A percentile compares a stretch with the other conserved stretches of the same genome.
Evolutionary conservation across 805 yeast genomes (phyloP).

Genomic region (Saturnispora dispora): DNA sequence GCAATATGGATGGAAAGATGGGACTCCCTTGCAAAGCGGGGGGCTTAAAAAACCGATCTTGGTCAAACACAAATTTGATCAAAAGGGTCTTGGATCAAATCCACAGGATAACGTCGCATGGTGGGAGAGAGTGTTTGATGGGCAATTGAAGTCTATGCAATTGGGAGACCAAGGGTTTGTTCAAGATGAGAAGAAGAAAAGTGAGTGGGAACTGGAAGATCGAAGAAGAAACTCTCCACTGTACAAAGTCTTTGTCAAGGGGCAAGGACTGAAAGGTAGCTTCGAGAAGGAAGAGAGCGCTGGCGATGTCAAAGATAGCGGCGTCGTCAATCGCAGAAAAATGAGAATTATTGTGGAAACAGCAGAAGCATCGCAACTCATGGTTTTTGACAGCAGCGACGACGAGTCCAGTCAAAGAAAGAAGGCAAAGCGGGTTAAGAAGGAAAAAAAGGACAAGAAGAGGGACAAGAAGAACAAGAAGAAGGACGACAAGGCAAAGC

Average conservation of each 20-base stretch:
- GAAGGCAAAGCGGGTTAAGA: conserved; percentile 17
- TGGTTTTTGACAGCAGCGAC: conserved; percentile 21
- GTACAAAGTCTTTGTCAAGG: conserved; percentile 79
- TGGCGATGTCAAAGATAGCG: conserved; percentile 8
- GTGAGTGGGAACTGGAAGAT: conserved; percentile 13
- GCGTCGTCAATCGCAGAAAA: conserved; percentile 8
- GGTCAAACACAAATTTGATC: conserved; percentile 84
- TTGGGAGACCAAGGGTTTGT: conserved; percentile 12
- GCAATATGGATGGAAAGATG: conserved; percentile 87
- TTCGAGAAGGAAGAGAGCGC: conserved; percentile 31
- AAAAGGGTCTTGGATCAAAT: conserved; percentile 81
- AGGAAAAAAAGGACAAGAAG: conserved; percentile 18
- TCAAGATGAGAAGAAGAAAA: background rate
- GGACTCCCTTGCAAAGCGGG: conserved; percentile 73
- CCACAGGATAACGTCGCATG: conserved; percentile 75
- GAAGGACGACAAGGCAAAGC: conserved; percentile 12
- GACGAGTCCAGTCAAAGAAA: conserved; percentile 23
- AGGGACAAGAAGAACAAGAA: conserved; percentile 22
- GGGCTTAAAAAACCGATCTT: conserved; percentile 78
- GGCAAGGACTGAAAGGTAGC: conserved; percentile 78
- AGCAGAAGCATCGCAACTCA: conserved; percentile 14
- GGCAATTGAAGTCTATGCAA: conserved; percentile 73
- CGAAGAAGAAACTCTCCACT: conserved; percentile 45
- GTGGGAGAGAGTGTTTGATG: conserved; percentile 97
- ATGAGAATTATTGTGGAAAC: background rate